A percentile compares a stretch with the other conserved stretches of the same genome.
Evolutionary conservation across 345 rosid species (phyloP).

Genomic region (Eutrema japonicum): DNA sequence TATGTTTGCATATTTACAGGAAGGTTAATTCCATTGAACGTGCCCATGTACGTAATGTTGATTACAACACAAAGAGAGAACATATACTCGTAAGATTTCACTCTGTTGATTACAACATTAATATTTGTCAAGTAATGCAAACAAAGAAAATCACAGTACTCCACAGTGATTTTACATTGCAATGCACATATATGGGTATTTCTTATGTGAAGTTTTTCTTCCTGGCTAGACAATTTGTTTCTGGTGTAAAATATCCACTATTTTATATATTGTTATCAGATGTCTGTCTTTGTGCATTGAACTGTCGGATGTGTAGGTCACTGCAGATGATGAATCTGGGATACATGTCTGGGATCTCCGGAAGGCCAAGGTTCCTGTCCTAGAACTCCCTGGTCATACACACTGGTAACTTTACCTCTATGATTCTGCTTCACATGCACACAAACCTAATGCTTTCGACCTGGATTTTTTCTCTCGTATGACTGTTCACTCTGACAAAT

Average conservation of each 20-base stretch:
- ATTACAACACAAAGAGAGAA: conserved; percentile 63
- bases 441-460: background rate
- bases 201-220: no score
- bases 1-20: conserved; percentile 51
- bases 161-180: background rate
- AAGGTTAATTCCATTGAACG: conserved; percentile 69
- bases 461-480: background rate
- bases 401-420: conserved; percentile 59
- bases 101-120: background rate
- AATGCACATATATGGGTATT: background rate
- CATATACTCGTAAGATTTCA: conserved; percentile 63
- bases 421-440: conserved; percentile 12
- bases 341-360: conserved; percentile 80
- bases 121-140: background rate
- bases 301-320: conserved; percentile 50
- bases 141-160: background rate
- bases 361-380: conserved; percentile 64
- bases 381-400: conserved; percentile 82
- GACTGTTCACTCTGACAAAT: background rate
- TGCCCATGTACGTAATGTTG: conserved; percentile 62
- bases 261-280: background rate
- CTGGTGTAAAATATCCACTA: no score
- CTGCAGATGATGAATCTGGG: conserved; percentile 80
- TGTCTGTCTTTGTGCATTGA: conserved; percentile 4
- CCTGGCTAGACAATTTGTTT: no score